Conservation (phyloP, 768 basidiomycete species). For the Suillus clintonianus region DNA sequence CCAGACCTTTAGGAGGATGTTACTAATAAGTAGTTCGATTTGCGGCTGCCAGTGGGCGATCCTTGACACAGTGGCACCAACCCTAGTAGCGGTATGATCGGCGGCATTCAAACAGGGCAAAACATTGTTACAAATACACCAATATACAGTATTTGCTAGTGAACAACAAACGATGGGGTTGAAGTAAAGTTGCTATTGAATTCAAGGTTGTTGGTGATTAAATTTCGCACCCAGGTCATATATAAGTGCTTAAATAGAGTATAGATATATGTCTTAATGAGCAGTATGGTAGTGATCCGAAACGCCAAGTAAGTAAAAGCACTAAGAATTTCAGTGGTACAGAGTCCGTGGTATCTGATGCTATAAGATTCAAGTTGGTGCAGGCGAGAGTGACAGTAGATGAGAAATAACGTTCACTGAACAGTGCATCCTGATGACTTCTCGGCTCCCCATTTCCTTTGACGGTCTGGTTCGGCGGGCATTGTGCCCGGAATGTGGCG, state of each 20-base stretch:
- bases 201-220: neutral
- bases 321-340: neutral
- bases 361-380: neutral
- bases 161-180: neutral
- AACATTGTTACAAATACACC: neutral
- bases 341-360: neutral
- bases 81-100: no score
- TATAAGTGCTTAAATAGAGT: neutral
- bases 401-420: slow-evolving; percentile 17
- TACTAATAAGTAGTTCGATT: neutral
- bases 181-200: neutral
- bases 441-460: slow-evolving; percentile 31
- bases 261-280: neutral
- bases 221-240: neutral
- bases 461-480: slow-evolving; percentile 17
- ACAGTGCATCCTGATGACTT: slow-evolving; percentile 26
- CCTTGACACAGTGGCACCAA: no score
- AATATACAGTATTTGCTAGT: neutral
- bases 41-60: no score
- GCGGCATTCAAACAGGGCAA: neutral
- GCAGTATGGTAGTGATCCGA: neutral
- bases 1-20: neutral
- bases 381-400: neutral
- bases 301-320: neutral
- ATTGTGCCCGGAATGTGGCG: slow-evolving; percentile 12